Conservation (phyloP, 2,329 filamentous ascomycete species). For the Rhynchosporium agropyri region DNA sequence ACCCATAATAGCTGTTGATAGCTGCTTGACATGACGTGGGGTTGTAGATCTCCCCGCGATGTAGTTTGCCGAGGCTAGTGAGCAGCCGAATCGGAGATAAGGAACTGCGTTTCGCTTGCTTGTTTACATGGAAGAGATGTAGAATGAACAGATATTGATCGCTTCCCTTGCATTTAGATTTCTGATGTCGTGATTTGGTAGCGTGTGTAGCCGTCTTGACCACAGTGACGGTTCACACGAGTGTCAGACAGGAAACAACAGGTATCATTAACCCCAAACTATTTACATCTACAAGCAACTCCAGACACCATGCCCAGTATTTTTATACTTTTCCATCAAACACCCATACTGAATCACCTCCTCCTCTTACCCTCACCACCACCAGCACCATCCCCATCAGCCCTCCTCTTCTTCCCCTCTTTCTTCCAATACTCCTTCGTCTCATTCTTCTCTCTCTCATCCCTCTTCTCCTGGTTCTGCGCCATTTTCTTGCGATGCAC, state of each 20-base stretch:
- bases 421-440: conserved; percentile 89
- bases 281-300: conserved; percentile 16
- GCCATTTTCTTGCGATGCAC: conserved; percentile 82
- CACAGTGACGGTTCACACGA: neutral
- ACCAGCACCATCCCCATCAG: conserved; percentile 53
- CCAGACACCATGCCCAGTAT: neutral
- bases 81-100: conserved; percentile 6
- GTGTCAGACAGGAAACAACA: neutral
- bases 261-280: conserved; percentile 17
- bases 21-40: conserved; percentile 13
- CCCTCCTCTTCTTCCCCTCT: conserved; percentile 80
- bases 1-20: conserved; percentile 6
- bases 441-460: conserved; percentile 85
- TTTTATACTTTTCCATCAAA: neutral
- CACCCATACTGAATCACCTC: conserved; percentile 21
- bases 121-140: neutral
- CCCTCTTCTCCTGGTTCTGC: conserved; percentile 82
- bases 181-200: neutral
- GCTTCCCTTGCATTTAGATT: neutral
- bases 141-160: neutral
- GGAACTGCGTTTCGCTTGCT: neutral
- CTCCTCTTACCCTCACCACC: conserved; percentile 44
- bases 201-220: no score
- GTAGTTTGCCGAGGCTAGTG: conserved; percentile 17
- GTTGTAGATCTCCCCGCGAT: neutral